Base-by-base conservation (phyloP, 306 rosid species). In the Mimosa bimucronata region DNA sequence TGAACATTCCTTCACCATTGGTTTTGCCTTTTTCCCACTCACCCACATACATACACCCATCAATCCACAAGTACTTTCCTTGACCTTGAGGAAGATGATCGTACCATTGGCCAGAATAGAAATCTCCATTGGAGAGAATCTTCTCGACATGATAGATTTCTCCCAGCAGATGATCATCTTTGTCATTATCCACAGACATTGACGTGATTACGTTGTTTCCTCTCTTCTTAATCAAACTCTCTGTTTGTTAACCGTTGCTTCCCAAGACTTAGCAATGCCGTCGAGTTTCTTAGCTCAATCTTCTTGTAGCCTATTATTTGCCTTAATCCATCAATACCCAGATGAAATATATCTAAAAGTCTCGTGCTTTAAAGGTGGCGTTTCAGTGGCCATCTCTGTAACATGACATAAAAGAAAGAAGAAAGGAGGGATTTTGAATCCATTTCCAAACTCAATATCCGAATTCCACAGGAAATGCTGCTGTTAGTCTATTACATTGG, bases 21-120 rank as follows among this genome's bases (percentile, higher is more conserved):
- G 91, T 85, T 53, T 77, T 87, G 4, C 99, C 99, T 12, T 44
- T 90, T 5, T 82, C 72, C 99, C 99, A 96, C 76, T 90, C 91
- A 19, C 98, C 99, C 13, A 86, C 90, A 70, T 93, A 93, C 98
- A 93, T 93, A 68, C 99, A 93, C 23, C 99, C 99, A 84, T 96
- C 99, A 38, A 84, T 86, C 98, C 99, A 96, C 16, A 96, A 40
- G 72, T 90, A 93, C 83, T 96, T 96, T 0, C 99, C 99, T 7
- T 91, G 86, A 1, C 98, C 97, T 31, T 91, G 87, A 0, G 99
- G 98, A 1, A 42, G 55, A 75, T 67, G 82, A 2, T 87, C 87
- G 16, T 73, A 68, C 97, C 97, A 91, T 67, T 93, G 91, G 4
- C 99, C 99, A 8, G 88, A 90, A 76, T 88, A 96, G 85, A 89